phyloP scores from a whole-genome alignment of 768 basidiomycete species.

The Suillus tomentosus region DNA sequence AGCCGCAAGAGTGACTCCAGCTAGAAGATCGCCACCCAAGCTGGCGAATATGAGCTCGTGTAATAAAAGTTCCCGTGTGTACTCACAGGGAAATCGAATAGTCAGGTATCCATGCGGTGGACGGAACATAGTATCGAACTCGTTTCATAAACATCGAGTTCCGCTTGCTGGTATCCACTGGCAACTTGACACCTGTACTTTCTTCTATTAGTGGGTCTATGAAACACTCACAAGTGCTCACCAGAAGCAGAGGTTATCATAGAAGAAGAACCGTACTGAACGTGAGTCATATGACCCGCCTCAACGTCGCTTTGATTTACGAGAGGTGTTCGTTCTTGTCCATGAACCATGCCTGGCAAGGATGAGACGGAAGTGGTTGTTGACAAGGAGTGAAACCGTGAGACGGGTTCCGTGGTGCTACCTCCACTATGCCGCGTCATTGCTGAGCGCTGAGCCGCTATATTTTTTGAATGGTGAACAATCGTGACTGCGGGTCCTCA shows the following conservation, averaged over 20 bases:
- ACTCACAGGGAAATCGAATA: conserved; percentile 71
- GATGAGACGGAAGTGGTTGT: conserved; percentile 31
- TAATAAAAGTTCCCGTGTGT: neutral
- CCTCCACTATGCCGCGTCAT: conserved; percentile 8
- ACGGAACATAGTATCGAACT: conserved; percentile 77
- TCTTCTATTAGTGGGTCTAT: neutral
- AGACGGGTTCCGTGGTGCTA: neutral
- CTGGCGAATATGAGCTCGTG: conserved; percentile 29
- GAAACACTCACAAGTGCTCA: conserved; percentile 8
- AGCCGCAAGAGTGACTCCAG: conserved; percentile 82
- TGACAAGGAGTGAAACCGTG: conserved; percentile 23
- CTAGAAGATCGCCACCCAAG: conserved; percentile 72
- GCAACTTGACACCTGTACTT: conserved; percentile 10
- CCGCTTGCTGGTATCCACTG: conserved; percentile 20
- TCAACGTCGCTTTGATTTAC: conserved; percentile 30
- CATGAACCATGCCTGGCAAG: conserved; percentile 25
- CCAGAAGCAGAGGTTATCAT: conserved; percentile 22
- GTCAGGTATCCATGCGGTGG: conserved; percentile 75
- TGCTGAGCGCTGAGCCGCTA: conserved; percentile 6
- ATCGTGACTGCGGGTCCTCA: neutral
- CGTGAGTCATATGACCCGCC: conserved; percentile 17
- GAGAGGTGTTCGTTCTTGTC: conserved; percentile 26
- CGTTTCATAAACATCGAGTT: conserved; percentile 45
- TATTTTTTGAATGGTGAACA: too few relatives aligned
- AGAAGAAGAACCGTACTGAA: conserved; percentile 23